Conservation (phyloP, 768 basidiomycete species). For the Mycena leptocephala region DNA sequence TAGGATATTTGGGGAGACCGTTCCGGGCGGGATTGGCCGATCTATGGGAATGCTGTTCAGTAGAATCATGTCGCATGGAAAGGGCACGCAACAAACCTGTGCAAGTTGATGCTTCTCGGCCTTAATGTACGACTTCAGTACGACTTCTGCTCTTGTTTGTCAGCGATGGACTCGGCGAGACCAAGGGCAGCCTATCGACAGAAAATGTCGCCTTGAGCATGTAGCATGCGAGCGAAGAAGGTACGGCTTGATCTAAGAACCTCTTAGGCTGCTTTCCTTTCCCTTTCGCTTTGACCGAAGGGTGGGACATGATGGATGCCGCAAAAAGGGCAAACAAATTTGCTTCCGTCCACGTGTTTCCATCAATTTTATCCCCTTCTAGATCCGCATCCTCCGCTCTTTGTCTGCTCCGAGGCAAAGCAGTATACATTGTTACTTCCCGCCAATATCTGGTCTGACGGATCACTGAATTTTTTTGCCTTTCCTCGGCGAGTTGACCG, state of each 20-base stretch:
- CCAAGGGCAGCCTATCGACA: constrained; percentile 60
- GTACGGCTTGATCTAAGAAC: constrained; percentile 56
- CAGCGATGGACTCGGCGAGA: constrained; percentile 65
- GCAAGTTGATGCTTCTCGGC: constrained; percentile 56
- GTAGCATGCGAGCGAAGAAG: neutral
- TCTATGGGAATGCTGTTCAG: constrained; percentile 35
- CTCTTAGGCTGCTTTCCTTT: constrained; percentile 51
- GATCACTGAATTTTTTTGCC: constrained; percentile 22
- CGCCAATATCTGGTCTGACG: neutral
- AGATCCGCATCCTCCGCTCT: too few species aligned
- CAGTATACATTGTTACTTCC: constrained; percentile 3
- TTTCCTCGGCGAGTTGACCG: constrained; percentile 21
- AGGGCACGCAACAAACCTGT: constrained; percentile 50
- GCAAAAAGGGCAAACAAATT: neutral
- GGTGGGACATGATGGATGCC: constrained; percentile 11
- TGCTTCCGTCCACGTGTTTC: neutral
- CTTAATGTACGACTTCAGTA: constrained; percentile 54
- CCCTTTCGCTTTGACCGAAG: constrained; percentile 23
- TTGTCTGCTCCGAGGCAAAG: neutral
- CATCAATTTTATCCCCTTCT: constrained; percentile 16
- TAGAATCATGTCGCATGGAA: constrained; percentile 33
- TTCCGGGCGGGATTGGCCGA: constrained; percentile 44
- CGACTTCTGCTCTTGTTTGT: constrained; percentile 63
- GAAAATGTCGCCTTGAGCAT: constrained; percentile 6
- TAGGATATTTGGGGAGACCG: constrained; percentile 44